phyloP scores from a whole-genome alignment of 768 basidiomycete species.

The Kwoniella sp. region DNA sequence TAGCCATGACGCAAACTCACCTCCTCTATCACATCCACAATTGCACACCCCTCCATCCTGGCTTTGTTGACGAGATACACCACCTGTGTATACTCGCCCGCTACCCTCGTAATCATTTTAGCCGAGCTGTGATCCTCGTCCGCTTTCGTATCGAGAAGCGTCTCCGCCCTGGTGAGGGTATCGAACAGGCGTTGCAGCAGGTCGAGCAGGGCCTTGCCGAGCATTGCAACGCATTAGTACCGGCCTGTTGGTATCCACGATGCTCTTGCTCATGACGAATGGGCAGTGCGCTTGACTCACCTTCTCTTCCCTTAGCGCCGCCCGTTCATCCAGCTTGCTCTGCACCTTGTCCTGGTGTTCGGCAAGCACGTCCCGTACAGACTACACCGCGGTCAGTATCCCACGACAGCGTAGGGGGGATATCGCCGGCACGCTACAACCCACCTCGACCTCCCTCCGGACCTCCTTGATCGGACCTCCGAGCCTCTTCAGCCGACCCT shows the following conservation, averaged over 20 bases:
- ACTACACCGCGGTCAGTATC: too few species aligned
- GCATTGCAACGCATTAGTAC: too few species aligned
- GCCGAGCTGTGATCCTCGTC: slow-evolving; percentile 20
- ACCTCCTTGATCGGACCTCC: slow-evolving; percentile 65
- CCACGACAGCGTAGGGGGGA: background rate
- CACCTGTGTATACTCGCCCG: slow-evolving; percentile 85
- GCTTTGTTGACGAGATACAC: slow-evolving; percentile 86
- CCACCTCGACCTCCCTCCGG: slow-evolving; percentile 61
- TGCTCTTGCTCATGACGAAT: background rate
- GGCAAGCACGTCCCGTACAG: slow-evolving; percentile 18
- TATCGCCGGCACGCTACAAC: slow-evolving; percentile 36
- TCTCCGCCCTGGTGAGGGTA: slow-evolving; percentile 80
- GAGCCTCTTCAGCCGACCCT: slow-evolving; percentile 63
- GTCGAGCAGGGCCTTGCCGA: slow-evolving; percentile 76
- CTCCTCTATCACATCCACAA: slow-evolving; percentile 78
- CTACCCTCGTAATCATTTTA: slow-evolving; percentile 64
- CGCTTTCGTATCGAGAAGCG: slow-evolving; percentile 57
- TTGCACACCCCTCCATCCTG: slow-evolving; percentile 66
- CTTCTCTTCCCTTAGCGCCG: slow-evolving; percentile 79
- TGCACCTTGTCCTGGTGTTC: slow-evolving; percentile 62
- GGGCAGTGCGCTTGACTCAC: slow-evolving; percentile 50
- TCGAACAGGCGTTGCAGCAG: slow-evolving; percentile 89
- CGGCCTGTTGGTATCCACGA: too few species aligned
- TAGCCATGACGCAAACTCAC: too few species aligned
- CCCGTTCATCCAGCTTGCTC: slow-evolving; percentile 68